Evolutionary conservation across 1,284 basidiomycete species (phyloP), one percentile per base, ranked within the genome.

Genomic region (Trichosporon asahii): DNA sequence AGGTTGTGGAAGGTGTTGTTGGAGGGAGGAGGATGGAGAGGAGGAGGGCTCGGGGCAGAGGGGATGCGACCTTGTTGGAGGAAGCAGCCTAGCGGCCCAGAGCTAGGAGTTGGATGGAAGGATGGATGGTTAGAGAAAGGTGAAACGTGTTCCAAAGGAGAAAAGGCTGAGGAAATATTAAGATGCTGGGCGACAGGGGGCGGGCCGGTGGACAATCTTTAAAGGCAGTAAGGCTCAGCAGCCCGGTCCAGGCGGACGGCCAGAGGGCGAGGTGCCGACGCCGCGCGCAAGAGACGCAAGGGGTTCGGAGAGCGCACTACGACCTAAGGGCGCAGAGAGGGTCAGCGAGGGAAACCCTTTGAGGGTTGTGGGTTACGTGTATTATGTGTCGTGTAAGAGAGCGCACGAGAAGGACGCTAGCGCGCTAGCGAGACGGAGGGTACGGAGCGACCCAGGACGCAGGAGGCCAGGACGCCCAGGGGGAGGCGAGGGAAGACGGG

Each of bases 71-170:
- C 64, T 46, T 65, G 57, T 33, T 61, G 57, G 57, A 61, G 57
- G 57, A 61, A 29, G 57, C 57, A 61, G 57, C 57, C 27, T 31
- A 33, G 29, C 57, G 57, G 57, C 57, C 57, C 27, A 29, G 57
- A 61, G 57, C 57, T 57, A 33, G 57, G 57, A 18, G 57, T 25
- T 61, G 57, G 57, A 61, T 61, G 57, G 57, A 31, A 25, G 57
- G 57, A 61, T 61, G 57, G 57, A 61, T 61, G 57, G 57, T 61
- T 61, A 61, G 57, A 61, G 57, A 33, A 61, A 61, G 29, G 29
- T 61, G 57, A 61, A 61, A 61, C 57, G 57, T 61, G 57, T 61
- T 61, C 57, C 57, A 61, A 33, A 31, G 57, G 57, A 61, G 57
- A 61, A 61, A 60, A 33, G 29, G 57, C 57, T 25, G 57, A 61